Evolutionary conservation across 257 asterid genomes (phyloP).

Genomic region (Striga asiatica): DNA sequence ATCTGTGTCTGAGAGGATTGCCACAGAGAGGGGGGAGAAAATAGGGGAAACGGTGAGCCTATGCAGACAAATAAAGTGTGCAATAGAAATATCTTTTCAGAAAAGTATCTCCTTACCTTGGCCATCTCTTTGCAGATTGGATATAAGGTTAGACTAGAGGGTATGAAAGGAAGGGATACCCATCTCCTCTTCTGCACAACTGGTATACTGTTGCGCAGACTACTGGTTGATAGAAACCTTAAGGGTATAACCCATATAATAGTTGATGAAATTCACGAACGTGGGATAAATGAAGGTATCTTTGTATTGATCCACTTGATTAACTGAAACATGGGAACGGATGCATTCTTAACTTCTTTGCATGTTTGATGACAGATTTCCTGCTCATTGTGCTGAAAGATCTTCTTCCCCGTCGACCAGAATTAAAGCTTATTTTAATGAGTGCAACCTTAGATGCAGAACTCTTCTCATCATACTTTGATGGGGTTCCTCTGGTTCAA

Average conservation of each 20-base stretch:
- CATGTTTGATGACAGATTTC: conserved; percentile 53
- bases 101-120: conserved; percentile 5
- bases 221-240: conserved; percentile 68
- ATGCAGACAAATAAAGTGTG: background rate
- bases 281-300: conserved; percentile 95
- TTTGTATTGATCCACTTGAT: conserved; percentile 8
- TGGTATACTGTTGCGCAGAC: conserved; percentile 85
- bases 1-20: conserved; percentile 91
- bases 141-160: conserved; percentile 89
- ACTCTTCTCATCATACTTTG: conserved; percentile 82
- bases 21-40: conserved; percentile 86
- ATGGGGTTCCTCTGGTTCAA: conserved; percentile 64
- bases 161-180: conserved; percentile 87
- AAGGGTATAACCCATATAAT: conserved; percentile 85
- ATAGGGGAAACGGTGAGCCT: conserved; percentile 87
- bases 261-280: conserved; percentile 97
- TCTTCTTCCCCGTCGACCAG: conserved; percentile 91
- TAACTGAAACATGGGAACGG: conserved; percentile 5
- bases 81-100: background rate
- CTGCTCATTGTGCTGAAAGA: conserved; percentile 82
- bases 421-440: conserved; percentile 81
- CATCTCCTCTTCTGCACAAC: conserved; percentile 97
- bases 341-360: conserved; percentile 20
- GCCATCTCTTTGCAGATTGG: conserved; percentile 58
- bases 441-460: conserved; percentile 94